Conservation (phyloP, 108 stramenopile genomes). For the Stephanodiscus triporus region DNA sequence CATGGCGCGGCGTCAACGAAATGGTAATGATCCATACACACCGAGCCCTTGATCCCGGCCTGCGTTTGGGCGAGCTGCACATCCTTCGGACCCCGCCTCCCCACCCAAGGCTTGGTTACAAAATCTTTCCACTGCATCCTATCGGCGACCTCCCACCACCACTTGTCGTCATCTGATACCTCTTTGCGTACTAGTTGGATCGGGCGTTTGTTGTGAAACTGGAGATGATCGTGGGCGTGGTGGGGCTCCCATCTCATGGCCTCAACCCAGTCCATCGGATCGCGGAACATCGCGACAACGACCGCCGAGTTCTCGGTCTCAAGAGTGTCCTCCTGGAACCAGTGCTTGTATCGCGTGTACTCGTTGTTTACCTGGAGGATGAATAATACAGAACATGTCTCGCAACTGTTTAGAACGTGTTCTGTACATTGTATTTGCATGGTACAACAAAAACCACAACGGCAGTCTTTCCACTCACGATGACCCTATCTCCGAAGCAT, state of each 20-base stretch:
- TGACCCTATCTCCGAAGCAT: conserved; percentile 21
- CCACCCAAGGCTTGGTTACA: neutral
- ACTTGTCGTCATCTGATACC: conserved; percentile 34
- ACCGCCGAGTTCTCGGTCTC: conserved; percentile 24
- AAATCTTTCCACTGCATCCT: neutral
- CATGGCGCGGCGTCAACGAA: conserved; percentile 25
- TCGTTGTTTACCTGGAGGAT: conserved; percentile 14
- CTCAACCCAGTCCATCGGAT: conserved; percentile 67
- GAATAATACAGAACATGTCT: neutral
- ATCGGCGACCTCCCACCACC: neutral
- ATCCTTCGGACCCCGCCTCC: neutral
- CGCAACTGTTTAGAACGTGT: too few species aligned
- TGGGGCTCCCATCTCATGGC: conserved; percentile 55
- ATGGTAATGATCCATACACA: conserved; percentile 16
- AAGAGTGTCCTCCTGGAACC: conserved; percentile 50
- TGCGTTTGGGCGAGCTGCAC: neutral
- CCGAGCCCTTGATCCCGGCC: neutral
- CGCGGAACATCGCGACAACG: conserved; percentile 55
- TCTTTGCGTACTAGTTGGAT: conserved; percentile 53
- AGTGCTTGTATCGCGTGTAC: conserved; percentile 46
- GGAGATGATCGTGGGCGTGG: conserved; percentile 54
- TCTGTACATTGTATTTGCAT: too few species aligned
- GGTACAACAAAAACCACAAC: too few species aligned
- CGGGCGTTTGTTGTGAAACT: conserved; percentile 39
- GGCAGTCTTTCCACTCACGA: conserved; percentile 12